These are phyloP conservation scores for Kickxella alabastrina DNA, from an alignment of 192 early-diverging fungal genomes.

Conservation along the genomic window DNA sequence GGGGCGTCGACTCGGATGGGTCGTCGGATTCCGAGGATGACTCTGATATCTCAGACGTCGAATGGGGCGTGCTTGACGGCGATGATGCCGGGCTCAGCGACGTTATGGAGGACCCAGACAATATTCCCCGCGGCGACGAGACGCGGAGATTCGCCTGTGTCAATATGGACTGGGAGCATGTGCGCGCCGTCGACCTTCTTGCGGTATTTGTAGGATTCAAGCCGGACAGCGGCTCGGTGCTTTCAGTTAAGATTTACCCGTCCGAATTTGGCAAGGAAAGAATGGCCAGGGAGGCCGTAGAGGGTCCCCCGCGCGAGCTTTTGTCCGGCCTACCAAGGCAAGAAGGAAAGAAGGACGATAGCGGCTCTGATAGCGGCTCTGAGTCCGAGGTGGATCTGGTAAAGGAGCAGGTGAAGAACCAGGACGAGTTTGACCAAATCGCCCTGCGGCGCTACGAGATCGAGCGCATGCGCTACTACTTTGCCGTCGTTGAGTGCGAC, in stretches of 20 bases:
- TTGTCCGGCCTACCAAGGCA: slow-evolving; percentile 7
- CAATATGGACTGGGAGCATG: slow-evolving; percentile 94
- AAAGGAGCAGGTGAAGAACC: slow-evolving; percentile 53
- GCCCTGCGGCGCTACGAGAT: slow-evolving; percentile 88
- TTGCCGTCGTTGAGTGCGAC: slow-evolving; percentile 93
- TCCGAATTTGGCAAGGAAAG: slow-evolving; percentile 70
- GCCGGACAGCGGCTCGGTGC: slow-evolving; percentile 64
- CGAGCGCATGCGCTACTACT: slow-evolving; percentile 86
- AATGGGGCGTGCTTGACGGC: slow-evolving; percentile 33
- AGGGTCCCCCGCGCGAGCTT: slow-evolving; percentile 42
- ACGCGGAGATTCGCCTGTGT: slow-evolving; percentile 80
- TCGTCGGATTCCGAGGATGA: slow-evolving; percentile 33
- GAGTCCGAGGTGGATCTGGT: slow-evolving; percentile 31
- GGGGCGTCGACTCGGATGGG: slow-evolving; percentile 55
- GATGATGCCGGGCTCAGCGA: slow-evolving; percentile 49
- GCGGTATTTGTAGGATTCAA: slow-evolving; percentile 85
- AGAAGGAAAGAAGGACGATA: slow-evolving; percentile 23
- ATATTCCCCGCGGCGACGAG: slow-evolving; percentile 56
- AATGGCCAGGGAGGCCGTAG: slow-evolving; percentile 46
- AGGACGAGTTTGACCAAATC: slow-evolving; percentile 77
- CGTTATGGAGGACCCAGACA: slow-evolving; percentile 55
- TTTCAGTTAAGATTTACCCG: slow-evolving; percentile 79
- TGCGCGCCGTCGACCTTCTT: slow-evolving; percentile 81
- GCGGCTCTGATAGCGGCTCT: slow-evolving; percentile 21
- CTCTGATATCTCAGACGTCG: slow-evolving; percentile 31